phyloP scores from a whole-genome alignment of 1,139 yeast genomes.

The Suhomyces wounanorum region DNA sequence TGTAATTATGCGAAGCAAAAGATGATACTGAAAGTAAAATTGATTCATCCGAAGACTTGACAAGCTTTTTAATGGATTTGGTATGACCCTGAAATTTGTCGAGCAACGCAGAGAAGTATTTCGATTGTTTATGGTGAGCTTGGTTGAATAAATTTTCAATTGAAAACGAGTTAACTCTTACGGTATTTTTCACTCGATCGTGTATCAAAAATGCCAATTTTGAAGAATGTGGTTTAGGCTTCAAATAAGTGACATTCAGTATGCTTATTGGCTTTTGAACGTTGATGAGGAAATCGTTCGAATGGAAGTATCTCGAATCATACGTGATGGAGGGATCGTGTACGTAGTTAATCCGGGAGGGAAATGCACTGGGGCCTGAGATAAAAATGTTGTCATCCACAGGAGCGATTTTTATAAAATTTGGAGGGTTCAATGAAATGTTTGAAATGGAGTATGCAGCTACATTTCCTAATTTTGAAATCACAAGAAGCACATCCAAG shows the following conservation, averaged over 20 bases:
- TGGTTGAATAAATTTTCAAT: constrained; percentile 12
- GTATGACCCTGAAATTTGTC: constrained; percentile 81
- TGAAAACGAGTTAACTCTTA: constrained; percentile 31
- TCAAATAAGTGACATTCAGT: constrained; percentile 24
- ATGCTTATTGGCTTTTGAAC: constrained; percentile 28
- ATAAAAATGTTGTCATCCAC: neutral
- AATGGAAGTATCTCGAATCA: constrained; percentile 5
- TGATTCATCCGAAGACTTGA: constrained; percentile 51
- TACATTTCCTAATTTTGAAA: constrained; percentile 47
- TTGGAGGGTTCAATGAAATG: constrained; percentile 52
- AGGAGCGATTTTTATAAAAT: constrained; percentile 22
- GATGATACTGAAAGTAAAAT: constrained; percentile 43
- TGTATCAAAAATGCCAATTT: constrained; percentile 35
- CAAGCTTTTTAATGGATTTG: constrained; percentile 69
- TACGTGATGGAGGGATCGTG: neutral
- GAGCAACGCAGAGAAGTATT: neutral
- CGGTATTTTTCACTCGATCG: constrained; percentile 40
- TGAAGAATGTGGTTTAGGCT: constrained; percentile 13
- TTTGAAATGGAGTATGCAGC: constrained; percentile 54
- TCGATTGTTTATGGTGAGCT: neutral
- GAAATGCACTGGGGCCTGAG: constrained; percentile 10
- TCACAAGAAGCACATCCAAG: constrained; percentile 57
- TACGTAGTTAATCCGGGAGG: constrained; percentile 1
- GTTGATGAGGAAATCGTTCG: constrained; percentile 20
- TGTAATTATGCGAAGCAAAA: constrained; percentile 55